Evolutionary conservation across 345 rosid genomes (phyloP).

Genomic region (Brassica rapa): DNA sequence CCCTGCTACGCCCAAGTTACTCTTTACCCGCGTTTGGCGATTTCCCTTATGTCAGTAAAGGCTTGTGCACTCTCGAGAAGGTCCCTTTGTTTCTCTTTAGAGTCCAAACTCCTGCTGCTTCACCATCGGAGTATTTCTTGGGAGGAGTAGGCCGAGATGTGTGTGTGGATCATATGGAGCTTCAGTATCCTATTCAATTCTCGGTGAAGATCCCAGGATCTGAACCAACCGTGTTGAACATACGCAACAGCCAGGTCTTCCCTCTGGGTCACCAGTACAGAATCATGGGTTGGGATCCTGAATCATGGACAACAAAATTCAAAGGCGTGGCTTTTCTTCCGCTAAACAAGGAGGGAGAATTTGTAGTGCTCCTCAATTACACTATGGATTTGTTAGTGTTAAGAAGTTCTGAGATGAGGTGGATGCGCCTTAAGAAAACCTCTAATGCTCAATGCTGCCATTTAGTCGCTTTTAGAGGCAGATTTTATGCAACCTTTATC

Average conservation of each 20-base stretch:
- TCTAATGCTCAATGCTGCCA: background rate
- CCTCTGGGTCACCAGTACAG: background rate
- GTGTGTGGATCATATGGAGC: background rate
- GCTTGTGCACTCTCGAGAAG: background rate
- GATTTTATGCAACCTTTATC: background rate
- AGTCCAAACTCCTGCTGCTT: background rate
- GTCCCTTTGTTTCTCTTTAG: background rate
- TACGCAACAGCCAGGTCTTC: background rate
- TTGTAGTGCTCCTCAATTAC: background rate
- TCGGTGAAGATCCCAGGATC: background rate
- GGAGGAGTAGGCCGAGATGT: background rate
- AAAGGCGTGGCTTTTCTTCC: background rate
- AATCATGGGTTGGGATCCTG: background rate
- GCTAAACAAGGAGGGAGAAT: background rate
- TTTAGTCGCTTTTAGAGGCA: background rate
- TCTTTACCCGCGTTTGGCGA: background rate
- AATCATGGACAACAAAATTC: background rate
- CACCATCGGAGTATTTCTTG: background rate
- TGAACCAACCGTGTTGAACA: background rate
- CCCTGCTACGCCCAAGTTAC: background rate
- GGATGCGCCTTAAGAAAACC: background rate
- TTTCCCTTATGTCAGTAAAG: background rate
- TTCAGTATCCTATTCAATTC: background rate
- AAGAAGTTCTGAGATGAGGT: background rate
- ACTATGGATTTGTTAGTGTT: background rate